These are phyloP conservation scores for Pseudopithomyces chartarum DNA, from an alignment of 2,329 filamentous ascomycete species.

Conservation along the genomic window DNA sequence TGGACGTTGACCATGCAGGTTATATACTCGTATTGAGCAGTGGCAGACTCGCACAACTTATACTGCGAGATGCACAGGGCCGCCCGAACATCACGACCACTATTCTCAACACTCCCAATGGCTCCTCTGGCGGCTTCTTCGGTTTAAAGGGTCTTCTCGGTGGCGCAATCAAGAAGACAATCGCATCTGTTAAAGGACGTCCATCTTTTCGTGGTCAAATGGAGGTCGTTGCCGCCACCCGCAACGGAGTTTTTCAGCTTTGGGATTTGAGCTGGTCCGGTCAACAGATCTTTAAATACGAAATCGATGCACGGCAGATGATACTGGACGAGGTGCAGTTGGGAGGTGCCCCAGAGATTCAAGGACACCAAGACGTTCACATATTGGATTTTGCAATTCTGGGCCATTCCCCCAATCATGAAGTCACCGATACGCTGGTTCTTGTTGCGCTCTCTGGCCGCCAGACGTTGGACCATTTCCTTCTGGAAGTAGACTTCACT, in stretches of 20 bases:
- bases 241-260: slow-evolving; percentile 75
- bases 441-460: slow-evolving; percentile 39
- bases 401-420: slow-evolving; percentile 42
- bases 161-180: slow-evolving; percentile 72
- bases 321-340: slow-evolving; percentile 67
- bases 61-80: slow-evolving; percentile 83
- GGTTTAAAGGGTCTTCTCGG: slow-evolving; percentile 79
- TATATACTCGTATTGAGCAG: slow-evolving; percentile 85
- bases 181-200: slow-evolving; percentile 79
- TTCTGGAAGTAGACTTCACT: slow-evolving; percentile 73
- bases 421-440: slow-evolving; percentile 30
- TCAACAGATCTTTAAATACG: slow-evolving; percentile 74
- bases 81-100: slow-evolving; percentile 79
- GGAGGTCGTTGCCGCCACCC: slow-evolving; percentile 79
- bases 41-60: slow-evolving; percentile 85
- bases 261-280: slow-evolving; percentile 92
- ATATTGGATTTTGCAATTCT: slow-evolving; percentile 81
- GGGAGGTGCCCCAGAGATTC: slow-evolving; percentile 54
- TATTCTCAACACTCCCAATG: slow-evolving; percentile 67
- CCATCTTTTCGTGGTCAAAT: slow-evolving; percentile 79
- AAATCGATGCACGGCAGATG: slow-evolving; percentile 70
- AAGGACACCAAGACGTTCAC: slow-evolving; percentile 65
- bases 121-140: slow-evolving; percentile 72
- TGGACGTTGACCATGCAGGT: slow-evolving; percentile 84
- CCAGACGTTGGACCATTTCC: slow-evolving; percentile 63